A percentile compares a stretch with the other conserved stretches of the same genome.
phyloP scores from a whole-genome alignment of 305 asterid species.

The Fraxinus baroniana region DNA sequence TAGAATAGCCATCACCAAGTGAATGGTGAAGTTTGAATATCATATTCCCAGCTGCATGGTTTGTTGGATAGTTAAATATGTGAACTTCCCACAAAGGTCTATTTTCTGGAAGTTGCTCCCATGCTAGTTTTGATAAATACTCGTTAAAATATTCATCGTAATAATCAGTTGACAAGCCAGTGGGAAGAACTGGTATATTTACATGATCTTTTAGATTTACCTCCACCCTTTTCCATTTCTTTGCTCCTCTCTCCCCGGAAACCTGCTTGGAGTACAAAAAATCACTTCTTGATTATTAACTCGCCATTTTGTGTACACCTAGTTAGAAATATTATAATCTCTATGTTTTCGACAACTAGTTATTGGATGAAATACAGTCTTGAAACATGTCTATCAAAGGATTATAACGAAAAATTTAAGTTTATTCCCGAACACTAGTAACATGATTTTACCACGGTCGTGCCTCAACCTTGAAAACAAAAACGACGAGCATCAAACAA shows the following conservation, averaged over 20 bases:
- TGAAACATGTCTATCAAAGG: not conserved
- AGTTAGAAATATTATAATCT: not conserved
- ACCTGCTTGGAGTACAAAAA: slow-evolving; percentile 28
- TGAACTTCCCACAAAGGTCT: slow-evolving; percentile 73
- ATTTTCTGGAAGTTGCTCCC: slow-evolving; percentile 38
- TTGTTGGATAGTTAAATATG: slow-evolving; percentile 62
- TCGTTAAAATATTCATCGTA: slow-evolving; percentile 57
- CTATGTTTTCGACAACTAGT: not conserved
- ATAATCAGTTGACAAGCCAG: slow-evolving; percentile 35
- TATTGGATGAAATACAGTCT: not conserved
- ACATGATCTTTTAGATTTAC: slow-evolving; percentile 53
- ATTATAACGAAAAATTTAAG: not conserved
- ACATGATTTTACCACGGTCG: not conserved
- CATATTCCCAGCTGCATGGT: slow-evolving; percentile 40
- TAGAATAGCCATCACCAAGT: slow-evolving; percentile 75
- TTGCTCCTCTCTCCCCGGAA: slow-evolving; percentile 35
- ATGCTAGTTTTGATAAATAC: slow-evolving; percentile 44
- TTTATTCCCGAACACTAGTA: not conserved
- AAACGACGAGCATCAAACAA: not conserved
- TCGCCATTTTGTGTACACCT: not conserved
- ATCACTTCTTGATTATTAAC: not conserved
- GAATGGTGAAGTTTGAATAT: slow-evolving; percentile 75
- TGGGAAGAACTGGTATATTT: slow-evolving; percentile 39
- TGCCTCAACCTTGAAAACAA: not conserved
- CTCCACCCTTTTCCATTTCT: slow-evolving; percentile 60